Evolutionary conservation across 345 rosid genomes (phyloP).

Genomic region (Eucalyptus regnans): DNA sequence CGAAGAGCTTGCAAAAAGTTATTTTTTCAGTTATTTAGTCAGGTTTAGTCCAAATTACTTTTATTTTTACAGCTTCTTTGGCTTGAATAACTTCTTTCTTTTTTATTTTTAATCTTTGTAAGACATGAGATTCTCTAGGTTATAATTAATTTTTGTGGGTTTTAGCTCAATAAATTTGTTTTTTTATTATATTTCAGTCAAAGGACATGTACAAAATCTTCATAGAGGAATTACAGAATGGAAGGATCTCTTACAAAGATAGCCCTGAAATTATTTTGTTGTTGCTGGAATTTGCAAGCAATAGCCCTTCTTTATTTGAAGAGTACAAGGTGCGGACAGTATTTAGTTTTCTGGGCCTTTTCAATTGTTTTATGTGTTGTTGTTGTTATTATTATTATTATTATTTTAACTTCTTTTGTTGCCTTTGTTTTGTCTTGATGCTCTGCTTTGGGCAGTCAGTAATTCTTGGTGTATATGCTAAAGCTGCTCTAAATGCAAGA

Average conservation of each 20-base stretch:
- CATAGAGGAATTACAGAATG: constrained; percentile 48
- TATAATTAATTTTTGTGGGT: neutral
- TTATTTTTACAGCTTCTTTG: neutral
- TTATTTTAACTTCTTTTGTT: neutral
- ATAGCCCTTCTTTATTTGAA: constrained; percentile 36
- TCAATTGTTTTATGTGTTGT: neutral
- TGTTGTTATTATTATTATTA: neutral
- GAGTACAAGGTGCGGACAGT: constrained; percentile 45
- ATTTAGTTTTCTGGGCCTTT: neutral
- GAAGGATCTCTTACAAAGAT: constrained; percentile 63
- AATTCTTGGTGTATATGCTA: constrained; percentile 70
- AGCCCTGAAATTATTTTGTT: constrained; percentile 55
- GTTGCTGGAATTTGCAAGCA: constrained; percentile 58
- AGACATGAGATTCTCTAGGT: neutral
- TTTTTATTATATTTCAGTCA: constrained; percentile 37
- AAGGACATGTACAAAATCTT: constrained; percentile 48
- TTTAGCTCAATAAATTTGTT: neutral
- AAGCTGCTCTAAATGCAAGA: constrained; percentile 68
- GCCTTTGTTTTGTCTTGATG: neutral
- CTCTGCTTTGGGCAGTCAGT: constrained; percentile 39
- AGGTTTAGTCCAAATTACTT: constrained; percentile 29
- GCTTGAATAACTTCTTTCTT: neutral
- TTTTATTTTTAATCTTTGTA: neutral
- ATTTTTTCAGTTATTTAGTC: constrained; percentile 64
- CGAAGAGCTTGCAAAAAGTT: constrained; percentile 56